Evolutionary conservation across 1,284 basidiomycete species (phyloP).

Genomic region (Ganoderma leucocontextum): DNA sequence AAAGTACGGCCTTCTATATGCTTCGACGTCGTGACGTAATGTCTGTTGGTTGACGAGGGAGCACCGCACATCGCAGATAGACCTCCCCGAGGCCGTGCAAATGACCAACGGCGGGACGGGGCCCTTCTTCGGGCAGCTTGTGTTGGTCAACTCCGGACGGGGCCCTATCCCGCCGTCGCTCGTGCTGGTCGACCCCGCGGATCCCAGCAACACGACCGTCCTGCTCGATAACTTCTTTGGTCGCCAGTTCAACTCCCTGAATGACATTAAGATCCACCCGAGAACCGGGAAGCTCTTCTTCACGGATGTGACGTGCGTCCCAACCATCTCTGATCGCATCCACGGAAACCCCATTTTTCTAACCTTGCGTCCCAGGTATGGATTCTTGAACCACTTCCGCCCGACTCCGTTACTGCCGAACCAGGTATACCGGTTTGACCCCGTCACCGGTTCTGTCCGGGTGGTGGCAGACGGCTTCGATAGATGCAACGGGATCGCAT

Average conservation of each 20-base stretch:
- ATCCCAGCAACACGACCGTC: constrained; percentile 54
- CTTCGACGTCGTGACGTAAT: constrained; percentile 70
- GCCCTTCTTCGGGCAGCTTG: constrained; percentile 66
- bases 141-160: constrained; percentile 75
- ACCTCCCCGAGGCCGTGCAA: constrained; percentile 57
- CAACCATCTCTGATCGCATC: neutral
- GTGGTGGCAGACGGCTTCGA: constrained; percentile 78
- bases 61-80: constrained; percentile 37
- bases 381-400: constrained; percentile 71
- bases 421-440: constrained; percentile 80
- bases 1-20: constrained; percentile 47
- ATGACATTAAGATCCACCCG: constrained; percentile 60
- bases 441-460: constrained; percentile 66
- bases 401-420: constrained; percentile 68
- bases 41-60: neutral
- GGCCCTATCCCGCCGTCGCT: constrained; percentile 69
- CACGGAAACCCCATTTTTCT: neutral
- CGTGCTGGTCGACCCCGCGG: constrained; percentile 67
- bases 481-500: constrained; percentile 72
- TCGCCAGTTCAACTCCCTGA: constrained; percentile 79
- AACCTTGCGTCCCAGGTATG: constrained; percentile 54
- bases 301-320: constrained; percentile 7
- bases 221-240: constrained; percentile 60
- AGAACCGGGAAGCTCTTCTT: constrained; percentile 49
- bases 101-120: constrained; percentile 84